Evolutionary conservation across 2,329 filamentous ascomycete genomes (phyloP), one percentile per base, ranked within the genome.

Genomic region (Sporothrix schenckii): DNA sequence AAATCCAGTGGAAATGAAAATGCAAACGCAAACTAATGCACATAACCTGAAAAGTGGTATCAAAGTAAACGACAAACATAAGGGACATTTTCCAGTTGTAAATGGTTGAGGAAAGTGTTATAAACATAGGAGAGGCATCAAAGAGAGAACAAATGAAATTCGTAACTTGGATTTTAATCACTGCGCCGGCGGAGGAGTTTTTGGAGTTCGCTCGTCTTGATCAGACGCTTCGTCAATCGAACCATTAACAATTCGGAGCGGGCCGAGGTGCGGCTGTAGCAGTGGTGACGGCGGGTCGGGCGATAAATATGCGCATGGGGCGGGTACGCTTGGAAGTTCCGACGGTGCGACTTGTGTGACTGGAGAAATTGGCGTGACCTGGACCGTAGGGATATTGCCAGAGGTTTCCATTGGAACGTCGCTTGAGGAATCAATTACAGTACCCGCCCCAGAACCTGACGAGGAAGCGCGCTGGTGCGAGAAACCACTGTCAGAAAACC

Each of bases 401-500:
- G 24, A 5, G 10, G 61, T 4, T 16, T 52, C 44, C 14, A 30
- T 68, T 44, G 44, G 39, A 47, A 30, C 44, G 14, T 68, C 50
- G 10, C 41, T 21, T 5, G 65, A 21, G 1, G 53, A 53, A 24
- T 61, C 65, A 7, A 4, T 70, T 4, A 70, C 70, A 13, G 65
- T 69, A 27, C 50, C 66, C 14, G 68, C 70, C 39, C 50, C 68
- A 21, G 41, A 69, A 4, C 68, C 68, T 3, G 71, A 72, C n/a
- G 69, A 71, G 1, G 68, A 69, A 5, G 49, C 34, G 19, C 71
- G 70, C 30, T 66, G 58, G 66, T 73, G 71, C 24, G 50, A 27
- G 19, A 24, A n/a, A 19, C 39, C 49, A 27, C 47, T 39, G 9
- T 44, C 5, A 10, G 39, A 30, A 14, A 58, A 50, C 19, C 54